Evolutionary conservation across 495 filamentous ascomycete genomes (phyloP).

Genomic region (Aspergillus diversus): DNA sequence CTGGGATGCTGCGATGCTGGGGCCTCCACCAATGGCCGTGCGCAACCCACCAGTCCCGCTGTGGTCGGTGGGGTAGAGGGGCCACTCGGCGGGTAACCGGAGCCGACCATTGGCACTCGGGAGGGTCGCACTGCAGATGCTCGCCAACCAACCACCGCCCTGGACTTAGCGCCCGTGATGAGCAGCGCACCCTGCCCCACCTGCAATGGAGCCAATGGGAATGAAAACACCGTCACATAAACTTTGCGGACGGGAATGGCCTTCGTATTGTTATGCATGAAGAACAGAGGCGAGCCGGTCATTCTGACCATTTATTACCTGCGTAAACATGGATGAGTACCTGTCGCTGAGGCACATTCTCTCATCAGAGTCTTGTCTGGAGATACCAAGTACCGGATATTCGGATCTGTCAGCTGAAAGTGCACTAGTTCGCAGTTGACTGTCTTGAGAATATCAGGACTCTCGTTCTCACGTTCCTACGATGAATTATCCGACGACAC

Average conservation of each 20-base stretch:
- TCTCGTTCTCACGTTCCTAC: too few relatives aligned
- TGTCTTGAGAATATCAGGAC: too few relatives aligned
- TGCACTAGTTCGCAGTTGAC: too few relatives aligned
- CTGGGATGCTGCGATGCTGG: neutral
- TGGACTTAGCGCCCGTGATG: conserved; percentile 21
- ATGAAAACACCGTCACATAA: conserved; percentile 1
- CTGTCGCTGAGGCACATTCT: too few relatives aligned
- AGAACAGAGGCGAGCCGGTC: too few relatives aligned
- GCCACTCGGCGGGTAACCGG: conserved; percentile 5
- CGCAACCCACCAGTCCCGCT: conserved; percentile 9
- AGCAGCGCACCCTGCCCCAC: conserved; percentile 1
- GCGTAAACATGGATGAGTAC: too few relatives aligned
- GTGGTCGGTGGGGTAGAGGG: neutral
- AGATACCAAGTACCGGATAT: too few relatives aligned
- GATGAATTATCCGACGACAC: too few relatives aligned
- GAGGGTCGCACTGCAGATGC: conserved; percentile 9
- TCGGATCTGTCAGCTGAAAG: too few relatives aligned
- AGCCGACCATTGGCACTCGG: neutral
- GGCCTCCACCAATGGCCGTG: conserved; percentile 1
- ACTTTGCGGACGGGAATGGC: conserved; percentile 6
- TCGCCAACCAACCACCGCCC: conserved; percentile 8
- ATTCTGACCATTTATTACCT: too few relatives aligned
- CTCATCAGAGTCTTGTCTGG: too few relatives aligned
- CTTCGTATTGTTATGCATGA: neutral
- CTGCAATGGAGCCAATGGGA: neutral